Evolutionary conservation across 176 grass and related monocot genomes (phyloP).

Genomic region (Stipa capillata): DNA sequence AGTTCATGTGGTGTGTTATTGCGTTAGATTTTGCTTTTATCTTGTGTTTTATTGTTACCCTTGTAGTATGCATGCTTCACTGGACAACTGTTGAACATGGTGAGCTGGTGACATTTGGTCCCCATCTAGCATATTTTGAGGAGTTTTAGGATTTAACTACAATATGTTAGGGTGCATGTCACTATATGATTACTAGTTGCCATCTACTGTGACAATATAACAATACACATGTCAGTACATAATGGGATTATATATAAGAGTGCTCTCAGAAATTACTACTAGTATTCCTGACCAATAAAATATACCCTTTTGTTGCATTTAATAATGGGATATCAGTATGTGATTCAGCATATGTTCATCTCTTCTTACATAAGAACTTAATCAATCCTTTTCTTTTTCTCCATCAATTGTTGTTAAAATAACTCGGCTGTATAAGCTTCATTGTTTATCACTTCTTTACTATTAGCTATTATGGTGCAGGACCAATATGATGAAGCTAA

Average conservation of each 20-base stretch:
- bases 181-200: not conserved
- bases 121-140: not conserved
- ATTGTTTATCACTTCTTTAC: not conserved
- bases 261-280: not conserved
- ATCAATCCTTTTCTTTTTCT: not conserved
- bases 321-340: not conserved
- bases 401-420: not conserved
- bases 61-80: not conserved
- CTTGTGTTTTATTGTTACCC: not conserved
- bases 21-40: not conserved
- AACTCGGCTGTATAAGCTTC: not conserved
- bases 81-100: not conserved
- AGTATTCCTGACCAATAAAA: not conserved
- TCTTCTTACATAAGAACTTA: not conserved
- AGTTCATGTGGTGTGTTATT: not conserved
- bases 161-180: not conserved
- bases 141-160: not conserved
- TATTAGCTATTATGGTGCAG: constrained; percentile 22
- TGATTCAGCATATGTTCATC: not conserved
- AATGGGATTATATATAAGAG: not conserved
- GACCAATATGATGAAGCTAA: constrained; percentile 99
- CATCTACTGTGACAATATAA: not conserved
- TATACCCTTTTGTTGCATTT: not conserved
- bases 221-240: not conserved
- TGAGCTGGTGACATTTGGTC: not conserved